A percentile compares a stretch with the other conserved stretches of the same genome.
Conservation (phyloP, 495 filamentous ascomycete genomes). For the Achaetomiella virescens region DNA sequence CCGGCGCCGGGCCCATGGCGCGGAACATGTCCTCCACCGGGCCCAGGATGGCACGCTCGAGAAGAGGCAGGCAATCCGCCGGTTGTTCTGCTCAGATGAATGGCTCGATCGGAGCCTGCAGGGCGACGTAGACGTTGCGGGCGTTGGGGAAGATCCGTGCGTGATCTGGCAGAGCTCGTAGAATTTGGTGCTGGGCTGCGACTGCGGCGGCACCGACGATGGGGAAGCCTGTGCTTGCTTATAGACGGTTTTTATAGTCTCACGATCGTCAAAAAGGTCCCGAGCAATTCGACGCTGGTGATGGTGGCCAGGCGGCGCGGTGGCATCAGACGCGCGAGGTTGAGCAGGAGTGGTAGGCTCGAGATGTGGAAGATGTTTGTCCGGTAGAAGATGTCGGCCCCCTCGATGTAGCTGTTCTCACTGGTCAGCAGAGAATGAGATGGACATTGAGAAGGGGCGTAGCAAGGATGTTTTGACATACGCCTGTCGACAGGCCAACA, state of each 20-base stretch:
- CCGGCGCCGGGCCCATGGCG: not conserved
- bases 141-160: not conserved
- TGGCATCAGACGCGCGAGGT: slow-evolving; percentile 4
- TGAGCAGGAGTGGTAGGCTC: slow-evolving; percentile 8
- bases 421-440: not conserved
- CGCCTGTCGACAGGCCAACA: slow-evolving; percentile 19
- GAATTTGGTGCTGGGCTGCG: not conserved
- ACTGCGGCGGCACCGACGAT: no score
- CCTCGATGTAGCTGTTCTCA: slow-evolving; percentile 16
- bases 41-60: not conserved
- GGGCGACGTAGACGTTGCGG: not conserved
- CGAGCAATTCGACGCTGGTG: slow-evolving; percentile 11
- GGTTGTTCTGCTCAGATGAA: not conserved
- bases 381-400: slow-evolving; percentile 16
- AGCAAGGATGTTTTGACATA: no score
- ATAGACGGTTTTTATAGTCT: not conserved
- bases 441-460: not conserved
- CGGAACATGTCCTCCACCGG: slow-evolving; percentile 8
- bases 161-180: not conserved
- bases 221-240: no score
- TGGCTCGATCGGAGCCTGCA: not conserved
- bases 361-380: slow-evolving; percentile 18
- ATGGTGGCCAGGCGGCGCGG: slow-evolving; percentile 4
- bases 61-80: not conserved
- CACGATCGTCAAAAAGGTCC: not conserved